Base-by-base conservation (phyloP, 2,329 filamentous ascomycete species). In the Xylaria sp. region DNA sequence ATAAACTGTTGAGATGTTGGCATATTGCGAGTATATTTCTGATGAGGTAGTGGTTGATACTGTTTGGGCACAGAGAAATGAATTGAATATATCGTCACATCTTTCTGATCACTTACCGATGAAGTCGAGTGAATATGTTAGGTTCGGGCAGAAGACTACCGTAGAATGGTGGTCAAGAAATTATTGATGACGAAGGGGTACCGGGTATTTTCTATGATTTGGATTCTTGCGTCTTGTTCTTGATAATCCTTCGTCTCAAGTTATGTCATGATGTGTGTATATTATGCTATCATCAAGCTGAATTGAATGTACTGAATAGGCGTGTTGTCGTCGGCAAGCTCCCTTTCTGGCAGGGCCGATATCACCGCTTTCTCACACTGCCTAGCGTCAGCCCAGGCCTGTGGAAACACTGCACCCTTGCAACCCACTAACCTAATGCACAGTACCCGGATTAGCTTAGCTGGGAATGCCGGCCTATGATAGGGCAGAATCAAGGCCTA, bases 311-410 rank as follows among this genome's bases (percentile, higher is more conserved):
- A 18, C 18, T 18, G 23, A 12, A 25, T 52, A 18, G 23, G 25
- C 4, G 1, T 13, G 12, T 58, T 41, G 58, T 20, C n/a, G 10
- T 70, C 69, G 69, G 69, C n/a, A 41, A 64, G 61, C 20, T 62
- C 68, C 70, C 34, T 34, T 72, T 72, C 64, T 61, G 67, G 70
- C 62, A 72, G 68, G 63, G 58, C 69, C 69, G 69, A 71, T 71
- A 69, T 71, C 69, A 71, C 66, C 59, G 54, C 8, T 34, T 44
- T 55, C 7, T 25, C 10, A 37, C n/a, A 58, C 51, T 32, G 51
- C 28, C 2, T 48, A 58, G 65, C 15, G 28, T 34, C 51, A 57
- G 60, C 28, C 65, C 65, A n/a, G 32, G 51, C 34, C 50, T 39
- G 34, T 65, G 56, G 68, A 44, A 61, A 34, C 37, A 25, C 13